Conservation (phyloP, 2,329 filamentous ascomycete genomes). For the Diaporthe sp. region DNA sequence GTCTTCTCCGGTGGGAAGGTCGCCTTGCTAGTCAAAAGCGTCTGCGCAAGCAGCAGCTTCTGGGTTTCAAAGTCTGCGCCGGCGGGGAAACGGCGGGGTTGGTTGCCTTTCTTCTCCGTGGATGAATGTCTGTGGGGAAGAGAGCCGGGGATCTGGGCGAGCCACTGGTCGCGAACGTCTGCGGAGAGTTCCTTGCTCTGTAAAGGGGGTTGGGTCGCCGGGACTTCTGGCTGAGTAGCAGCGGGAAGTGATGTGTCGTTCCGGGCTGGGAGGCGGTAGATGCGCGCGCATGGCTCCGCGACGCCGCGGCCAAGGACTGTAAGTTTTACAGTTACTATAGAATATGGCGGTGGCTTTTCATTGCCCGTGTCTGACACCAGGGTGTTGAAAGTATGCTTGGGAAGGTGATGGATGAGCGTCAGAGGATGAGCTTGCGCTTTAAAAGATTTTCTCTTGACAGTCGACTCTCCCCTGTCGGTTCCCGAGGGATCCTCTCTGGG, state of each 20-base stretch:
- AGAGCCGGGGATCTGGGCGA: conserved; percentile 48
- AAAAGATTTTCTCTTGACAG: background rate
- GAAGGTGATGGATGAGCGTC: conserved; percentile 49
- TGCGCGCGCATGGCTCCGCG: conserved; percentile 77
- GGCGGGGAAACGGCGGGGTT: conserved; percentile 39
- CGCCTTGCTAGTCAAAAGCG: conserved; percentile 54
- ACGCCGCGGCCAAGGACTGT: conserved; percentile 77
- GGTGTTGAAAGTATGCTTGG: conserved; percentile 47
- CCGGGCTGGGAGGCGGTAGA: conserved; percentile 82
- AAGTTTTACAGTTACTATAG: conserved; percentile 72
- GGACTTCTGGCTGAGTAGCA: conserved; percentile 55
- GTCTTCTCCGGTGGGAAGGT: conserved; percentile 50
- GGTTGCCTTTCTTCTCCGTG: conserved; percentile 39
- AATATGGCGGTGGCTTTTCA: conserved; percentile 46
- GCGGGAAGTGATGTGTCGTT: conserved; percentile 36
- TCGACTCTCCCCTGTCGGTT: conserved; percentile 14
- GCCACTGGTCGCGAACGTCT: conserved; percentile 76
- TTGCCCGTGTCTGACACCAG: conserved; percentile 40
- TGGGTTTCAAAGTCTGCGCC: conserved; percentile 49
- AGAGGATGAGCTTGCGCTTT: conserved; percentile 36
- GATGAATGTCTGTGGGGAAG: conserved; percentile 39
- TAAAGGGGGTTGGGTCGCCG: conserved; percentile 53
- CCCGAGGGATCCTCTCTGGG: conserved; percentile 30
- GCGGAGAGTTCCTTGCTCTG: conserved; percentile 47
- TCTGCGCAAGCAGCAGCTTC: conserved; percentile 57